phyloP scores from a whole-genome alignment of 257 asterid genomes.

The Sherardia arvensis region DNA sequence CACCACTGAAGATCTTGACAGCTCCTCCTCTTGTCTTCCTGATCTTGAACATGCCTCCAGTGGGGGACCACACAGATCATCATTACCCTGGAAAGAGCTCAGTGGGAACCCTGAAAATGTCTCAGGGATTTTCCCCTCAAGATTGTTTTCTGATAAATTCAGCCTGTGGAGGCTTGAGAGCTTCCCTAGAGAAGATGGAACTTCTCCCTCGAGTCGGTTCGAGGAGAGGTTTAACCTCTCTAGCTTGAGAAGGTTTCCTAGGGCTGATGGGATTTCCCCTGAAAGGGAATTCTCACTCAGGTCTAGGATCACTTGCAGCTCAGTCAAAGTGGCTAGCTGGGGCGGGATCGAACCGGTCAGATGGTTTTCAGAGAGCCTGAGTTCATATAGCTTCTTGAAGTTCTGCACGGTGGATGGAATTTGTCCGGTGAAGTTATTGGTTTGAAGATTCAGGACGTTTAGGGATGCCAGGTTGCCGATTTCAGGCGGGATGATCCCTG shows the following conservation, averaged over 20 bases:
- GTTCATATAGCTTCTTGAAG: conserved; percentile 73
- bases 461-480: conserved; percentile 60
- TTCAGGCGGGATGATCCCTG: conserved; percentile 63
- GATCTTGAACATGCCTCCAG: conserved; percentile 37
- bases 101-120: conserved; percentile 53
- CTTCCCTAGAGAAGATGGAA: conserved; percentile 54
- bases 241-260: conserved; percentile 58
- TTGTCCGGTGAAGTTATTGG: conserved; percentile 53
- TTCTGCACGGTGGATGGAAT: conserved; percentile 64
- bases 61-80: conserved; percentile 70
- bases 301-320: conserved; percentile 73
- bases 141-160: conserved; percentile 58
- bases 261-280: conserved; percentile 61
- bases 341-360: conserved; percentile 58
- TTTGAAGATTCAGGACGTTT: conserved; percentile 64
- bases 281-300: conserved; percentile 59
- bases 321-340: conserved; percentile 54
- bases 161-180: conserved; percentile 65
- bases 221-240: conserved; percentile 67
- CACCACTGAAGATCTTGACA: conserved; percentile 47
- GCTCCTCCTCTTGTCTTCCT: conserved; percentile 21
- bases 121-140: conserved; percentile 50
- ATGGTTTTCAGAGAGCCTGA: conserved; percentile 62
- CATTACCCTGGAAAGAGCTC: conserved; percentile 45
- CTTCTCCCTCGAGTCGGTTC: conserved; percentile 48